A percentile compares a stretch with the other conserved stretches of the same genome.
phyloP scores from a whole-genome alignment of 495 filamentous ascomycete genomes.

The Sordaria brevicollis region DNA sequence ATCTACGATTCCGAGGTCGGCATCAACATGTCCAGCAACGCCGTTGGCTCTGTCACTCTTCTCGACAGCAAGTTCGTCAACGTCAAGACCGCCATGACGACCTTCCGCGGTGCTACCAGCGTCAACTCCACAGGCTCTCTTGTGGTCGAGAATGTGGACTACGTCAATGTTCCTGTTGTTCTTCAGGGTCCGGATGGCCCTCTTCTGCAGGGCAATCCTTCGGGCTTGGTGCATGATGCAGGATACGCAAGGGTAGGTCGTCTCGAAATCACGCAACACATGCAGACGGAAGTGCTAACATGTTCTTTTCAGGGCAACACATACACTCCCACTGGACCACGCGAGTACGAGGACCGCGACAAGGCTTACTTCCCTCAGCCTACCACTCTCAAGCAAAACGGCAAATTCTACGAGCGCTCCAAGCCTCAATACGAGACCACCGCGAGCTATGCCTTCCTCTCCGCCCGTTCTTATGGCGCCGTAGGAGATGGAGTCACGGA shows the following conservation, averaged over 20 bases:
- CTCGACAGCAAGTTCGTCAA: constrained; percentile 68
- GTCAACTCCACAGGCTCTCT: constrained; percentile 55
- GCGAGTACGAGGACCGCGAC: constrained; percentile 7
- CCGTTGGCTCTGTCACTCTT: constrained; percentile 67
- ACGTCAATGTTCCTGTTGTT: constrained; percentile 42
- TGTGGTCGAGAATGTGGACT: constrained; percentile 66
- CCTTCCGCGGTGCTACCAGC: constrained; percentile 45
- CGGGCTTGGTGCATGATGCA: constrained; percentile 9
- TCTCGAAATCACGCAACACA: background rate
- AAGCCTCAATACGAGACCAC: constrained; percentile 56
- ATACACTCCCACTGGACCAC: constrained; percentile 15
- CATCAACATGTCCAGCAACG: constrained; percentile 62
- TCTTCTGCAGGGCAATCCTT: constrained; percentile 31
- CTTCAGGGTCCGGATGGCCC: constrained; percentile 40
- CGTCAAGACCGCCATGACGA: constrained; percentile 51
- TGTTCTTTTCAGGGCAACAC: constrained; percentile 9
- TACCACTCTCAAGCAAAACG: constrained; percentile 16
- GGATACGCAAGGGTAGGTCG: constrained; percentile 32
- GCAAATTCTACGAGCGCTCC: constrained; percentile 51
- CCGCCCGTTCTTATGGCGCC: constrained; percentile 14
- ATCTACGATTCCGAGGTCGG: constrained; percentile 69
- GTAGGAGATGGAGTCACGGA: constrained; percentile 22
- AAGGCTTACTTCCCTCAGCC: constrained; percentile 11
- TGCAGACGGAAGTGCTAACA: background rate
- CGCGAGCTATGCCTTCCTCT: constrained; percentile 26